Evolutionary conservation across 352 stramenopile genomes (phyloP).

Genomic region (Phytophthora pseudosyringae): DNA sequence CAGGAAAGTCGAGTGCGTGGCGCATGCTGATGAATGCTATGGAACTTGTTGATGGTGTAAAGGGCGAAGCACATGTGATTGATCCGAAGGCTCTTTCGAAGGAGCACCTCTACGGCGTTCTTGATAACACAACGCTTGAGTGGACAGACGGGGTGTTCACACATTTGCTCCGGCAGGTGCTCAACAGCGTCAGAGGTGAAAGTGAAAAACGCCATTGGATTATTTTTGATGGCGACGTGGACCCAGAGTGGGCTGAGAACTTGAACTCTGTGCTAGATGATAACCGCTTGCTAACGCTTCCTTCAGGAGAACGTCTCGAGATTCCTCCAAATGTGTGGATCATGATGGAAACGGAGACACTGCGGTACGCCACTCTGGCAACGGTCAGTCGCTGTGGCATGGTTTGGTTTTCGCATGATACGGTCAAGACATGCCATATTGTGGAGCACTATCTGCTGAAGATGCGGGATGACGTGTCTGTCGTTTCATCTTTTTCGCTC

Average conservation of each 20-base stretch:
- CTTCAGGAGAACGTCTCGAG: constrained; percentile 97
- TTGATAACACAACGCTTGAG: constrained; percentile 99
- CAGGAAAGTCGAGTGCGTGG: constrained; percentile 97
- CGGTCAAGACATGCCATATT: constrained; percentile 94
- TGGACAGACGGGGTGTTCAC: constrained; percentile 99
- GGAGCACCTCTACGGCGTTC: constrained; percentile 97
- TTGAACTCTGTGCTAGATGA: constrained; percentile 99
- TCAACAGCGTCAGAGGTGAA: constrained; percentile 98
- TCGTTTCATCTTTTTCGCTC: constrained; percentile 67
- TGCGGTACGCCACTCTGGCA: constrained; percentile 98
- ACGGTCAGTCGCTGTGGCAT: constrained; percentile 99
- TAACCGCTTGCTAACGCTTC: constrained; percentile 99
- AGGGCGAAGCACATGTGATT: constrained; percentile 98
- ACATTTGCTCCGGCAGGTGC: constrained; percentile 94
- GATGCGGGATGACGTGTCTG: constrained; percentile 72
- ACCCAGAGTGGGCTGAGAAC: constrained; percentile 99
- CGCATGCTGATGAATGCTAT: constrained; percentile 94
- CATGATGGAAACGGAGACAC: constrained; percentile 99
- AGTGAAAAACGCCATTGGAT: constrained; percentile 98
- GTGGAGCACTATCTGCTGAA: constrained; percentile 85
- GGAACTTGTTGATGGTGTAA: constrained; percentile 95
- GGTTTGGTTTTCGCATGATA: constrained; percentile 99
- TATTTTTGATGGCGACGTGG: constrained; percentile 99
- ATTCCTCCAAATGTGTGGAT: constrained; percentile 99
- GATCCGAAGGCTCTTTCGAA: constrained; percentile 99